Conservation (phyloP, 2,329 filamentous ascomycete genomes). For the Ceratocystis albifundus region DNA sequence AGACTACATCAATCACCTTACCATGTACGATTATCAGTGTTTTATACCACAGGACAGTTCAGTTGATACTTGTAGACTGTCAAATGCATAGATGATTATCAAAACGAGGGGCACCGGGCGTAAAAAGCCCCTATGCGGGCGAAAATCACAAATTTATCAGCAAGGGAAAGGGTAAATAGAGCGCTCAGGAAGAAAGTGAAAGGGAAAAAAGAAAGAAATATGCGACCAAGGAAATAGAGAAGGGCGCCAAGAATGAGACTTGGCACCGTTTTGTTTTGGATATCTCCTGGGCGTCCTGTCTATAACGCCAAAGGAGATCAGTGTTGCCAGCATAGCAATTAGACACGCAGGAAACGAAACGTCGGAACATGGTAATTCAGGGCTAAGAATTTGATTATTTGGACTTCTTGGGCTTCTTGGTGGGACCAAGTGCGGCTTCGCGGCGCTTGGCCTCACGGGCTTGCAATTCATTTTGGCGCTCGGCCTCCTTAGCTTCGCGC, state of each 20-base stretch:
- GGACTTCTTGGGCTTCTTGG: slow-evolving; percentile 37
- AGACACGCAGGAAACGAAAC: background rate
- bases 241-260: background rate
- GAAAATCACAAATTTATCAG: background rate
- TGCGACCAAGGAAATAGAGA: background rate
- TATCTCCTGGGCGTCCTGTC: background rate
- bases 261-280: background rate
- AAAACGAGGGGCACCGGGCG: background rate
- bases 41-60: background rate
- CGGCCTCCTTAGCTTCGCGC: slow-evolving; percentile 40
- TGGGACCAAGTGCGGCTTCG: slow-evolving; percentile 40
- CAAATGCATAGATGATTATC: background rate
- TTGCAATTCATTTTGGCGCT: slow-evolving; percentile 41
- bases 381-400: slow-evolving; percentile 13
- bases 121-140: background rate
- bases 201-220: background rate
- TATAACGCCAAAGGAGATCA: background rate
- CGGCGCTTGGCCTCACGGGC: slow-evolving; percentile 46
- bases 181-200: background rate
- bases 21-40: background rate
- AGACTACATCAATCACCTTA: background rate
- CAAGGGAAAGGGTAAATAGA: background rate
- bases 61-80: background rate
- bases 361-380: background rate
- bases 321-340: background rate